Percentiles rank a stretch among this genome's conserved stretches.
These are phyloP conservation scores for Paramecium sonneborni DNA, from an alignment of 73 alveolate species.

Conservation along the genomic window DNA sequence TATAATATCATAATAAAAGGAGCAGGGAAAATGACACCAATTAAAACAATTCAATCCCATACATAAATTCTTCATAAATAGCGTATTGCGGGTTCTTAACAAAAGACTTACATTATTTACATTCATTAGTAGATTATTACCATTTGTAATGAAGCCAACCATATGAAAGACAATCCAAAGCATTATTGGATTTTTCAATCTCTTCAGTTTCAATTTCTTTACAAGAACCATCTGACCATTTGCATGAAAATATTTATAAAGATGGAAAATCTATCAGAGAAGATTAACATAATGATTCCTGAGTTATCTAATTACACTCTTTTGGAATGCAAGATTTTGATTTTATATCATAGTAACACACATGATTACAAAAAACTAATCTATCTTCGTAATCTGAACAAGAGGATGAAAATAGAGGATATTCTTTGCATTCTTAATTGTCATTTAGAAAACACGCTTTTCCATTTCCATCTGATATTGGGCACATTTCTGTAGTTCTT, in stretches of 20 bases:
- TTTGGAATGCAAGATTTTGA: neutral
- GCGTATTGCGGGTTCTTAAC: no score
- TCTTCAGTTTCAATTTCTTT: no score
- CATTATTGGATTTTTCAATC: no score
- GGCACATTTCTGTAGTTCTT: neutral
- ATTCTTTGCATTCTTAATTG: neutral
- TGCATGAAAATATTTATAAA: neutral
- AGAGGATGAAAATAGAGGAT: neutral
- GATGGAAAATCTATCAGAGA: neutral
- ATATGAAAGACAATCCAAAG: no score
- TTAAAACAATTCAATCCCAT: no score
- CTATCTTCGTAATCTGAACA: neutral
- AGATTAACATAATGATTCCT: neutral
- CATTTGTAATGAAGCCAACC: no score
- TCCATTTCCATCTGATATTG: neutral
- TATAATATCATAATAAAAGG: no score
- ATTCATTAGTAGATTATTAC: no score
- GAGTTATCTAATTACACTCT: neutral
- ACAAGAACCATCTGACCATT: neutral
- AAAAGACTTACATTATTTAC: no score
- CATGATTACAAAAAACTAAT: neutral
- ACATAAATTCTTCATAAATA: no score
- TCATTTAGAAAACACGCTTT: neutral
- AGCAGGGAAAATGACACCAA: no score
- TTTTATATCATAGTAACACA: neutral